phyloP scores from a whole-genome alignment of 371 early-diverging fungal species.

The Mucor plumbeus region DNA sequence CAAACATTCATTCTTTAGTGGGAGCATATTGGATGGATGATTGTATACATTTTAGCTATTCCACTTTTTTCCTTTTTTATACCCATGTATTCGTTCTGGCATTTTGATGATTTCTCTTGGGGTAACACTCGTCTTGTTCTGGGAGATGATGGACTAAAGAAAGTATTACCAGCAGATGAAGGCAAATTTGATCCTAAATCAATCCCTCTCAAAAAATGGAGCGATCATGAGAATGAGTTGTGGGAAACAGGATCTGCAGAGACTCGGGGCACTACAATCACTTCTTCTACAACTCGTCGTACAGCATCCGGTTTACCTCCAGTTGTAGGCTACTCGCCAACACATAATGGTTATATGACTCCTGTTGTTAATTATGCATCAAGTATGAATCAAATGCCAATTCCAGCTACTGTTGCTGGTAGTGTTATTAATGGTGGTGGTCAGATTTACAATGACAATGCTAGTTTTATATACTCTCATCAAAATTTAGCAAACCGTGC shows the following conservation, averaged over 20 bases:
- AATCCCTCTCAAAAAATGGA: conserved; percentile 84
- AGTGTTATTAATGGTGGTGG: conserved; percentile 12
- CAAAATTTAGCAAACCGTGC: conserved; percentile 26
- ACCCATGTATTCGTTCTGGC: conserved; percentile 93
- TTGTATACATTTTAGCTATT: conserved; percentile 87
- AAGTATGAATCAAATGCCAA: conserved; percentile 24
- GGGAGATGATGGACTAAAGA: conserved; percentile 79
- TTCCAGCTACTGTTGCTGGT: background rate
- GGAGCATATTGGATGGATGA: conserved; percentile 97
- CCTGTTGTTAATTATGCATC: conserved; percentile 26
- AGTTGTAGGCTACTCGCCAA: conserved; percentile 6
- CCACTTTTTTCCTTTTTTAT: conserved; percentile 84
- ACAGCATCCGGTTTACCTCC: conserved; percentile 22
- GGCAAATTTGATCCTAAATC: conserved; percentile 61
- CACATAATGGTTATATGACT: conserved; percentile 22
- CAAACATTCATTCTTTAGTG: conserved; percentile 45
- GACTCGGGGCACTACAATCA: conserved; percentile 44
- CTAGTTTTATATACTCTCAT: conserved; percentile 34
- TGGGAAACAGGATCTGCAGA: conserved; percentile 68
- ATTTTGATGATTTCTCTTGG: conserved; percentile 98
- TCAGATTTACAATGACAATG: conserved; percentile 21
- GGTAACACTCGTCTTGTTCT: conserved; percentile 93
- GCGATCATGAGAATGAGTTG: conserved; percentile 77
- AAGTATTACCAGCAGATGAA: conserved; percentile 49
- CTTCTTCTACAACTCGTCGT: conserved; percentile 28